phyloP scores from a whole-genome alignment of 805 yeast genomes.

The Saccharomycopsis sp. region DNA sequence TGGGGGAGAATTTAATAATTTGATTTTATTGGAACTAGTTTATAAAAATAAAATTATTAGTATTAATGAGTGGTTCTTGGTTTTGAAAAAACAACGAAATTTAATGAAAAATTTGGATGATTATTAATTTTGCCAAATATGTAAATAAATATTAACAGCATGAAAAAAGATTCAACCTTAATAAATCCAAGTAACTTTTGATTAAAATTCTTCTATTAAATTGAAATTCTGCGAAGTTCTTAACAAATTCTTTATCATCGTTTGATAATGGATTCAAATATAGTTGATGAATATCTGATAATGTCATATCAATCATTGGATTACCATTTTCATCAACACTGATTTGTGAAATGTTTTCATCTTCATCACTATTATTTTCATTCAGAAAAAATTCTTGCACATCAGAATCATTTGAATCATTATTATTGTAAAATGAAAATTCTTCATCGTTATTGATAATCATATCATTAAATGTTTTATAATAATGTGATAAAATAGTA shows the following conservation, averaged over 20 bases:
- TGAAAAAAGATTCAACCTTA: background rate
- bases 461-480: background rate
- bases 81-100: too few relatives aligned
- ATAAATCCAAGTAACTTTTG: background rate
- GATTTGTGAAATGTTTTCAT: background rate
- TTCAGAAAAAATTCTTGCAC: background rate
- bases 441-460: conserved; percentile 8
- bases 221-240: background rate
- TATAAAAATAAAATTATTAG: too few relatives aligned
- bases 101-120: too few relatives aligned
- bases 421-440: background rate
- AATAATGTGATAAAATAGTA: background rate
- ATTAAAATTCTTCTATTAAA: background rate
- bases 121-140: too few relatives aligned
- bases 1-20: too few relatives aligned
- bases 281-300: conserved; percentile 9
- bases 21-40: too few relatives aligned
- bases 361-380: background rate
- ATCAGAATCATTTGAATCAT: too few relatives aligned
- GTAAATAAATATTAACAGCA: too few relatives aligned
- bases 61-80: too few relatives aligned
- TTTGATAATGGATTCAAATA: conserved; percentile 8
- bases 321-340: background rate
- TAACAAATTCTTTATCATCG: conserved; percentile 9
- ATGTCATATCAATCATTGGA: conserved; percentile 3